Conservation (phyloP, 1,284 basidiomycete genomes). For the Leccinum solheimii region DNA sequence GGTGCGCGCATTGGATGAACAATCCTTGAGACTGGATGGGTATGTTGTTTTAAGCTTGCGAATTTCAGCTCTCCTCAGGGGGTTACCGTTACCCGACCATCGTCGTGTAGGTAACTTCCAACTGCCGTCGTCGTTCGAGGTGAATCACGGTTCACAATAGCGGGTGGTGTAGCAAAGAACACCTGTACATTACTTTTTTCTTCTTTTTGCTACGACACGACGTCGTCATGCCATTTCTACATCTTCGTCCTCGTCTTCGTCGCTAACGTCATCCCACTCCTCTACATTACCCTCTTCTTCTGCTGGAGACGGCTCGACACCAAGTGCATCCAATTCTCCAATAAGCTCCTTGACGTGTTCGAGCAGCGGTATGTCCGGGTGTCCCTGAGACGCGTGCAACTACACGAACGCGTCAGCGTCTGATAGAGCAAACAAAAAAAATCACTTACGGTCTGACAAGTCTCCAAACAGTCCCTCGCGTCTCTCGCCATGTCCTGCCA, state of each 20-base stretch:
- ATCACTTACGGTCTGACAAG: slow-evolving; percentile 69
- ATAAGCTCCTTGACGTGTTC: slow-evolving; percentile 79
- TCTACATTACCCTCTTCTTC: slow-evolving; percentile 40
- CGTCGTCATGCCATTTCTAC: slow-evolving; percentile 55
- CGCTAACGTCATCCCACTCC: slow-evolving; percentile 28
- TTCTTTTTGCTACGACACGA: neutral
- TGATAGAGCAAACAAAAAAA: no score
- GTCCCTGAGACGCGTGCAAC: neutral
- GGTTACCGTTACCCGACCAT: no score
- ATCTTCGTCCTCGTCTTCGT: slow-evolving; percentile 40
- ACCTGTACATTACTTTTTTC: no score
- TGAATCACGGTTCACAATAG: no score
- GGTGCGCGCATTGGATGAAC: no score
- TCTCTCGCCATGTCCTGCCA: slow-evolving; percentile 84
- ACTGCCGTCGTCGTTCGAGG: no score
- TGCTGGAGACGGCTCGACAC: slow-evolving; percentile 65
- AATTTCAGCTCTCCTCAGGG: no score
- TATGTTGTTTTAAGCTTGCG: no score
- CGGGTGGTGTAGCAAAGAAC: no score
- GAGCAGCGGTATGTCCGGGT: slow-evolving; percentile 48
- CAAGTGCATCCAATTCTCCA: slow-evolving; percentile 49
- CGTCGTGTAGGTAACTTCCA: no score
- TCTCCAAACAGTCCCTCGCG: slow-evolving; percentile 46
- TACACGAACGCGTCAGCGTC: neutral
- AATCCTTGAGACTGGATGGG: no score